Percentiles rank a stretch among this genome's conserved stretches.
phyloP scores from a whole-genome alignment of 805 yeast genomes.

The Lipomyces lipofer region DNA sequence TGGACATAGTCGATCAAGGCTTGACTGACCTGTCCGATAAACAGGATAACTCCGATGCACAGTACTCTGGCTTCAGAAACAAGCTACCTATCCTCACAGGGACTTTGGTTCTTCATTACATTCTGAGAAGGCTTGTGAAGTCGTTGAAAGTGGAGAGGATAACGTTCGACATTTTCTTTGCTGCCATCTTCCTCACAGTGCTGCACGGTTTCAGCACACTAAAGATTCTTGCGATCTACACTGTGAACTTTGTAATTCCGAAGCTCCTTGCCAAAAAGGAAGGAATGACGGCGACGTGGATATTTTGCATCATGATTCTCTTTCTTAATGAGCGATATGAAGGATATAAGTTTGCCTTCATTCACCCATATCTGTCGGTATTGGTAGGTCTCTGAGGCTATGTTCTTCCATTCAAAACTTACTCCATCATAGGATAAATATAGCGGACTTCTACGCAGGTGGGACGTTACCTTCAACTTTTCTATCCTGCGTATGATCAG shows the following conservation, averaged over 20 bases:
- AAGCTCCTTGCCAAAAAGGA: conserved; percentile 29
- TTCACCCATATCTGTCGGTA: conserved; percentile 47
- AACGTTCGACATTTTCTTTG: conserved; percentile 72
- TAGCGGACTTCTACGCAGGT: conserved; percentile 77
- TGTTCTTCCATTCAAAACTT: neutral
- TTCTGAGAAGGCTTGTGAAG: conserved; percentile 46
- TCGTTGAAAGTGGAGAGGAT: conserved; percentile 43
- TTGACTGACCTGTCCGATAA: neutral
- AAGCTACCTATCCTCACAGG: conserved; percentile 65
- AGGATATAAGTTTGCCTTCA: conserved; percentile 50
- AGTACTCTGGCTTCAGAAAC: conserved; percentile 83
- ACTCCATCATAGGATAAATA: conserved; percentile 46
- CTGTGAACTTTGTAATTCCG: conserved; percentile 54
- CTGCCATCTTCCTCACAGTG: conserved; percentile 62
- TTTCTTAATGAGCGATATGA: conserved; percentile 74
- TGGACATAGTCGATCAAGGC: neutral
- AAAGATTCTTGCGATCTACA: conserved; percentile 60
- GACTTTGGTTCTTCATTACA: conserved; percentile 56
- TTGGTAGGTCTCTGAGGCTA: conserved; percentile 42
- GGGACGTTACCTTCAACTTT: conserved; percentile 97
- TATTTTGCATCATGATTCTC: conserved; percentile 72
- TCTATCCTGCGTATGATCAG: conserved; percentile 81
- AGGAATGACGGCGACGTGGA: conserved; percentile 55
- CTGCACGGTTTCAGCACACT: conserved; percentile 79
- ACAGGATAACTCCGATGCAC: conserved; percentile 83